Evolutionary conservation across 2,329 filamentous ascomycete species (phyloP).

Genomic region (Botrytis tulipae): DNA sequence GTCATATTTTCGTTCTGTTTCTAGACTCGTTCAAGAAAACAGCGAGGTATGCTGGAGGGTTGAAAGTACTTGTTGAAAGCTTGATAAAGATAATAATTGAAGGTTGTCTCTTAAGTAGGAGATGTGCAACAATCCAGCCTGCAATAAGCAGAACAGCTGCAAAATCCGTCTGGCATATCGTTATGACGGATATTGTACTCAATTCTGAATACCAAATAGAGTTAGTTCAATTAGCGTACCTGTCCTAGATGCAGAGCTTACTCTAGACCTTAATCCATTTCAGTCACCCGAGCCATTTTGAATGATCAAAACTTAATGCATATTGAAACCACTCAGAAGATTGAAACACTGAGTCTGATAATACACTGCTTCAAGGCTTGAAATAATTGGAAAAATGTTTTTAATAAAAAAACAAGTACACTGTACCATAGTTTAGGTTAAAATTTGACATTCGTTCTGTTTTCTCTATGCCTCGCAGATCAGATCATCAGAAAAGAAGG

Average conservation of each 20-base stretch:
- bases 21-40: background rate
- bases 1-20: background rate
- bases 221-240: background rate
- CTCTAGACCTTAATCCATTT: background rate
- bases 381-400: background rate
- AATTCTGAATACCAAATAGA: background rate
- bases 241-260: background rate
- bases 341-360: background rate
- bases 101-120: background rate
- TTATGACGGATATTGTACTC: background rate
- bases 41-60: background rate
- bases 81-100: background rate
- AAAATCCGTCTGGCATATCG: background rate
- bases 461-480: background rate
- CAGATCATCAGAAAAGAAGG: background rate
- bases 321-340: background rate
- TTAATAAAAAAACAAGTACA: background rate
- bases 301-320: background rate
- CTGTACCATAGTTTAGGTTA: background rate
- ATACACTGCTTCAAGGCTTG: no score
- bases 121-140: background rate
- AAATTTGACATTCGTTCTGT: no score
- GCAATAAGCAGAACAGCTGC: background rate
- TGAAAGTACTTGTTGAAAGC: background rate
- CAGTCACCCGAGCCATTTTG: background rate